Evolutionary conservation across 1,284 basidiomycete species (phyloP).

Genomic region (Hemileia vastatrix): DNA sequence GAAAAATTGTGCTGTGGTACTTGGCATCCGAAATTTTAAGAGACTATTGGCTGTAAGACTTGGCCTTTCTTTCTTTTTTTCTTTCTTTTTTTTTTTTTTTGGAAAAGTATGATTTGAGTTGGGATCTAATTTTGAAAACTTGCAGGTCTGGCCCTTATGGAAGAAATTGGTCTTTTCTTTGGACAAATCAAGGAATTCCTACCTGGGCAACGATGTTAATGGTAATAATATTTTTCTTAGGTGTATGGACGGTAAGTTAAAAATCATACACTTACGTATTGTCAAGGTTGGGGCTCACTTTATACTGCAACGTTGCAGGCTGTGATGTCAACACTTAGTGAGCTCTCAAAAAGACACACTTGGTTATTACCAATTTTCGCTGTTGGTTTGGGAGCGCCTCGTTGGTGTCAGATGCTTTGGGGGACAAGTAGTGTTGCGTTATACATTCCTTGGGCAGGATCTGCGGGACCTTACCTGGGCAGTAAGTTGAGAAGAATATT

Average conservation of each 20-base stretch:
- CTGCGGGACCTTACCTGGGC: constrained; percentile 64
- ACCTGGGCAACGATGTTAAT: constrained; percentile 72
- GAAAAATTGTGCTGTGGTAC: constrained; percentile 78
- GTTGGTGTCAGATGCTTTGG: constrained; percentile 85
- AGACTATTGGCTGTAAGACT: constrained; percentile 82
- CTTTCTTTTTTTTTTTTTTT: too few relatives aligned
- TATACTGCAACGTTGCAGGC: background rate
- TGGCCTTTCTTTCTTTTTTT: too few relatives aligned
- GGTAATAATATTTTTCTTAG: constrained; percentile 70
- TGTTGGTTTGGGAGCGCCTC: constrained; percentile 76
- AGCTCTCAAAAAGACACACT: constrained; percentile 81
- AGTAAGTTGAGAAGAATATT: constrained; percentile 4
- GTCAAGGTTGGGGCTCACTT: background rate
- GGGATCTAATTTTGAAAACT: background rate
- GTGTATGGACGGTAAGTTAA: constrained; percentile 58
- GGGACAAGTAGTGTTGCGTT: constrained; percentile 74
- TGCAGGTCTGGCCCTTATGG: constrained; percentile 50
- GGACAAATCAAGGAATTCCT: constrained; percentile 64
- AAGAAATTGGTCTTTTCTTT: constrained; percentile 85
- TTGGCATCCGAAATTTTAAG: constrained; percentile 74
- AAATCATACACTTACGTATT: background rate
- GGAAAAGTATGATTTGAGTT: too few relatives aligned
- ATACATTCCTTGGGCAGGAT: constrained; percentile 83
- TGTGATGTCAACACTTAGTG: constrained; percentile 63
- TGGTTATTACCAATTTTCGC: constrained; percentile 88